Conservation (phyloP, 176 grass and related monocot species). For the Eleusine indica region DNA sequence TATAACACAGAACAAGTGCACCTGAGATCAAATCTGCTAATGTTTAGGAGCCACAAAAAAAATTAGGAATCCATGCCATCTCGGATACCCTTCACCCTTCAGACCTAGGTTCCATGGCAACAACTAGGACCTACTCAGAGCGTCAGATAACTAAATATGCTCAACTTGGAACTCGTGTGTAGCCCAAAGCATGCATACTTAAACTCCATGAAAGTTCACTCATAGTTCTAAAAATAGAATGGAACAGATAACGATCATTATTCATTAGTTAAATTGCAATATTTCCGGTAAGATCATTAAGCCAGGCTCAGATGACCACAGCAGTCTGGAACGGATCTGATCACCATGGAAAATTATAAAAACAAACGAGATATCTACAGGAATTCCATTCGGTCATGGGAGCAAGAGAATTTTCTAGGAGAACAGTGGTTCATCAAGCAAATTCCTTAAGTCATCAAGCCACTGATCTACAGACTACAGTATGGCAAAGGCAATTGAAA, state of each 20-base stretch:
- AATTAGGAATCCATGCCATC: not conserved
- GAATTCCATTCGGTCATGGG: not conserved
- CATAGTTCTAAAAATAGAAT: constrained; percentile 11
- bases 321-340: not conserved
- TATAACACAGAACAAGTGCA: not conserved
- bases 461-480: not conserved
- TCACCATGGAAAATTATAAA: not conserved
- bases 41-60: not conserved
- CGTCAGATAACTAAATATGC: not conserved
- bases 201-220: constrained; percentile 15
- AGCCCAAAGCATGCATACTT: not conserved
- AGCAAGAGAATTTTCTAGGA: not conserved
- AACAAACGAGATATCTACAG: not conserved
- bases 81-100: not conserved
- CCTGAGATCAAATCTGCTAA: no score
- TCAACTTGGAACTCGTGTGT: not conserved
- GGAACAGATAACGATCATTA: constrained; percentile 22
- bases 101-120: not conserved
- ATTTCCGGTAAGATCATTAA: not conserved
- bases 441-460: not conserved
- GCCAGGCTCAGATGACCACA: not conserved
- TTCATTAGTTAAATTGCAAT: constrained; percentile 15
- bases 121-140: not conserved
- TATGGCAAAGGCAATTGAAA: not conserved
- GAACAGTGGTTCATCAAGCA: not conserved